Percentiles rank a stretch among this genome's conserved stretches.
Conservation (phyloP, 2,329 filamentous ascomycete genomes). For the Exophiala phaeomuriformis region DNA sequence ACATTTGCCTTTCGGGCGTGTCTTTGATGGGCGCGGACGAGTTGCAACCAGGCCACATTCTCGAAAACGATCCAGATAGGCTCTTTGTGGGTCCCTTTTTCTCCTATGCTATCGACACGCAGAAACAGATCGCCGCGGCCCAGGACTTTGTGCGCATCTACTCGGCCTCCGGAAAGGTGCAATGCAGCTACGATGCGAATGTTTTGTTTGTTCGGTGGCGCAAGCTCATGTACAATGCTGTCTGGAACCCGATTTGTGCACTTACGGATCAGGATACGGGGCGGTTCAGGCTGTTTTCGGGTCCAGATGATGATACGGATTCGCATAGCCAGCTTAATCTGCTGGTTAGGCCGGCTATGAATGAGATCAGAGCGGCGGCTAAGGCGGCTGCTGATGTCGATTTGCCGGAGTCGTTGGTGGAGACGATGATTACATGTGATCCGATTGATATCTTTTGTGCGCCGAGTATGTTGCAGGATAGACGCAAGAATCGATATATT, state of each 20-base stretch:
- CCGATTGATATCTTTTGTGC: constrained; percentile 43
- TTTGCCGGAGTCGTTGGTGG: constrained; percentile 40
- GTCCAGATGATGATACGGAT: constrained; percentile 31
- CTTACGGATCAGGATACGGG: constrained; percentile 47
- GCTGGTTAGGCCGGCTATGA: constrained; percentile 49
- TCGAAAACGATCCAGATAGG: constrained; percentile 48
- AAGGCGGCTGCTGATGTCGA: constrained; percentile 38
- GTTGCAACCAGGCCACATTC: constrained; percentile 40
- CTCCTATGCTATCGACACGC: constrained; percentile 13
- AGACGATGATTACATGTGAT: constrained; percentile 45
- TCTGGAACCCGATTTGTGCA: constrained; percentile 48
- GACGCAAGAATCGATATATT: constrained; percentile 44
- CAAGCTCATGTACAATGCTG: constrained; percentile 45
- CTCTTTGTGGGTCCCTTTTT: constrained; percentile 43
- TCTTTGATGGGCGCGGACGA: constrained; percentile 49
- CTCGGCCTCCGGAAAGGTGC: constrained; percentile 40
- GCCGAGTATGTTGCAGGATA: constrained; percentile 51
- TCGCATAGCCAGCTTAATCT: constrained; percentile 35
- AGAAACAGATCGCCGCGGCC: constrained; percentile 28
- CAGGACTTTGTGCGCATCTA: constrained; percentile 45
- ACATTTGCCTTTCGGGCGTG: constrained; percentile 48
- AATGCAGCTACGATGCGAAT: constrained; percentile 35
- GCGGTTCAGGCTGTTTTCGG: constrained; percentile 40
- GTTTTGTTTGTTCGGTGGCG: constrained; percentile 31
- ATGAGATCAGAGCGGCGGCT: constrained; percentile 38